Evolutionary conservation across 768 basidiomycete genomes (phyloP), one percentile per base, ranked within the genome.

Genomic region (Lenzites betulinus): DNA sequence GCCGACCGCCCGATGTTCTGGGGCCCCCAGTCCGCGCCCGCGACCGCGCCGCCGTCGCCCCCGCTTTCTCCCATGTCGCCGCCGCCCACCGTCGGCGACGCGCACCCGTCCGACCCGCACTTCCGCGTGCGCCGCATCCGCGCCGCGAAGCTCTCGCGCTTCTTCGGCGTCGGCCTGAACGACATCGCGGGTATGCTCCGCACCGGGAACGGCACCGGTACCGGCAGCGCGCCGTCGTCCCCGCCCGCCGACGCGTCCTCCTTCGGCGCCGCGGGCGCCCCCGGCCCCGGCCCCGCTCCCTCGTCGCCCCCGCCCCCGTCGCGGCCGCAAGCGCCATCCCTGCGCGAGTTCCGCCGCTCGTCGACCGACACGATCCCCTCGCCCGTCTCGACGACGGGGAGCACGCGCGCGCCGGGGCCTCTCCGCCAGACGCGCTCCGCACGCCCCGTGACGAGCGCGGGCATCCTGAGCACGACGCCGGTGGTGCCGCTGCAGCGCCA

Each of bases 141-240:
- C 30, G 78, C 78, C n/a, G 79, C 78, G 58, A 86, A 85, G 69
- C 70, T 86, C 42, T 75, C 81, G 25, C 79, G 78, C 44, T 85
- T 86, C 71, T 85, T 85, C 68, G 83, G 84, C 15, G 83, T 84
- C 33, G 75, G 71, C 26, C 79, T 78, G 64, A 72, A 78, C 54
- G 79, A 82, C 63, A 73, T 86, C 28, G 69, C 75, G 1, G 70
- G 56, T 22, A 62, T 60, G 50, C 65, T 71, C 36, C 62, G 62
- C 11, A 6, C 62, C 70, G 52, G 53, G 35, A 47, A 22, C 30
- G 20, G n/a, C n/a, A n/a, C n/a, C n/a, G n/a, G 62, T 16, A 4
- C 62, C 69, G 52, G 52, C 50, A 47, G 22, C 35, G 23, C 51
- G 13, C 25, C 69, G 73, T 30, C 55, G 38, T 36, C 56, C 23